These are phyloP conservation scores for Vigna mungo DNA, from an alignment of 306 rosid species.

Conservation along the genomic window DNA sequence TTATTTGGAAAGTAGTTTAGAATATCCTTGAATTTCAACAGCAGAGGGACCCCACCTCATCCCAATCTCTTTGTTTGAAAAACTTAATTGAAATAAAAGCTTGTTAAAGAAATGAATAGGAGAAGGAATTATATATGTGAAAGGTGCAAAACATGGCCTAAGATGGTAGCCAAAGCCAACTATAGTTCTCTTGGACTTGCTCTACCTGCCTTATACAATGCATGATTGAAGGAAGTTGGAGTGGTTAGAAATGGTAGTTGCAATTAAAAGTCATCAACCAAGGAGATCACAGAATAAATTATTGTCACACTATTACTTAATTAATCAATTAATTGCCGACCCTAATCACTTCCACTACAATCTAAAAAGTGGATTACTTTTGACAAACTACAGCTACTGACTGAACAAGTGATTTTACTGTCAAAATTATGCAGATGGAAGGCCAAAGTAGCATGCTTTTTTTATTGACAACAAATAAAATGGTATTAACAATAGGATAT, in stretches of 20 bases:
- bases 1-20: conserved; percentile 17
- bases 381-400: conserved; percentile 11
- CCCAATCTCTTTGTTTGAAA: conserved; percentile 19
- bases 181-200: conserved; percentile 14
- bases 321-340: conserved; percentile 11
- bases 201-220: conserved; percentile 43
- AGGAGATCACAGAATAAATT: conserved; percentile 42
- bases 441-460: conserved; percentile 14
- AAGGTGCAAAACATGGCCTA: conserved; percentile 43
- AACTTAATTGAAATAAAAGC: conserved; percentile 26
- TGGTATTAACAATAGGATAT: not conserved
- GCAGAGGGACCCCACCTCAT: conserved; percentile 46
- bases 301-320: conserved; percentile 34
- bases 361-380: conserved; percentile 46
- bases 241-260: conserved; percentile 47
- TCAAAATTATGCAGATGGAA: conserved; percentile 6
- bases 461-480: not conserved
- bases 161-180: conserved; percentile 34
- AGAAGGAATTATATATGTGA: conserved; percentile 35
- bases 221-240: conserved; percentile 54
- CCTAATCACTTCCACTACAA: conserved; percentile 38
- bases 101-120: conserved; percentile 35
- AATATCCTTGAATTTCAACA: conserved; percentile 47
- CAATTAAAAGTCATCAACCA: conserved; percentile 44
- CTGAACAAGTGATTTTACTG: conserved; percentile 15